phyloP scores from a whole-genome alignment of 441 rosid genomes.

The Aleurites moluccanus region DNA sequence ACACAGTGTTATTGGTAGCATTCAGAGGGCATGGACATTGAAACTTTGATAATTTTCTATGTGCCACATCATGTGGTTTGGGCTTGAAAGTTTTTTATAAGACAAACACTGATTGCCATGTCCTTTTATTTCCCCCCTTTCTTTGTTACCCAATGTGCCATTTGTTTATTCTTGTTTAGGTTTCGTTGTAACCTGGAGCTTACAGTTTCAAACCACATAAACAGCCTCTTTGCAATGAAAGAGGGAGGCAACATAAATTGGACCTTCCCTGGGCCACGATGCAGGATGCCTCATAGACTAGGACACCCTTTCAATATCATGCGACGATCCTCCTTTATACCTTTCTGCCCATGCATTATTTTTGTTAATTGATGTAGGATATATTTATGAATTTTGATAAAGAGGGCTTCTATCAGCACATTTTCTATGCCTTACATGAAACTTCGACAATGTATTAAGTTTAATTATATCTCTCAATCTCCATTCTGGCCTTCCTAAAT shows the following conservation, averaged over 20 bases:
- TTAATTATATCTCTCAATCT: not conserved
- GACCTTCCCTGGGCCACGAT: not conserved
- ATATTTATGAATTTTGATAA: not conserved
- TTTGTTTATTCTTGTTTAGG: not conserved
- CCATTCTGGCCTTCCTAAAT: not conserved
- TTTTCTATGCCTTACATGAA: not conserved
- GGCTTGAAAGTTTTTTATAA: not conserved
- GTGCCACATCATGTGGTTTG: not conserved
- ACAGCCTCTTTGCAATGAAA: not conserved
- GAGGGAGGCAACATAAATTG: not conserved
- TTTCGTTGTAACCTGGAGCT: not conserved
- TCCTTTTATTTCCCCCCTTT: not conserved
- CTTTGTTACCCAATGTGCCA: not conserved
- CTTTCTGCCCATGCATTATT: not conserved
- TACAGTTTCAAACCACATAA: not conserved
- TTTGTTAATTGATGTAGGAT: not conserved
- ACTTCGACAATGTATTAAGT: not conserved
- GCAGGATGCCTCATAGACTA: not conserved
- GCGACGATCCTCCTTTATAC: not conserved
- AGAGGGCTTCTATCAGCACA: not conserved
- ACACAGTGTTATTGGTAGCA: not conserved
- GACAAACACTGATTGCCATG: not conserved
- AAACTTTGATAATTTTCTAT: not conserved
- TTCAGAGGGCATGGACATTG: not conserved
- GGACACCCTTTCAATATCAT: not conserved